Evolutionary conservation across 2,329 filamentous ascomycete species (phyloP), one percentile per base, ranked within the genome.

Genomic region (Ciborinia camelliae): DNA sequence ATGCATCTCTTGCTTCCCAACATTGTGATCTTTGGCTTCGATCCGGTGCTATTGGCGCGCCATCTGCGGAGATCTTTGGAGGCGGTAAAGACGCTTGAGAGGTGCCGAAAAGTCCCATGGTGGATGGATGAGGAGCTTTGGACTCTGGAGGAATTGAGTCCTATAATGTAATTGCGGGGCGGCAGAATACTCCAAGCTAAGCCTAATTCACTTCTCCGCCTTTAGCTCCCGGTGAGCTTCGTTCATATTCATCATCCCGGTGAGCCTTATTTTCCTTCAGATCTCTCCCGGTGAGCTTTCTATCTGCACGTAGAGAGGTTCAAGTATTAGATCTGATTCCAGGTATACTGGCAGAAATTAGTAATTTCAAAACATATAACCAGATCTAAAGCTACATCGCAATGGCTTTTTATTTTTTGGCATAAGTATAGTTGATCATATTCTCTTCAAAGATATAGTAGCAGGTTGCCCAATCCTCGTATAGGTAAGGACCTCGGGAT

Each of bases 1-100:
- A 98, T 68, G 79, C 79, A 79, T 99, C 95, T 71, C 95, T 87
- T 55, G 90, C 88, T 73, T 92, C 90, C 90, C 94, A 99, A 85
- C 95, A 99, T 74, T 85, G 82, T 72, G 87, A 82, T 73, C 95
- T 89, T 76, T 93, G 90, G 68, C 84, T 86, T 69, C 94, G 89
- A 75, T 91, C 90, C 20, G 95, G 95, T 8, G 93, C 92, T 73
- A 93, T 85, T 71, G 83, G 87, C 67, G 86, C 86, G 70, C 84
- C 84, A 72, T 87, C 84, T 65, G 81, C 75, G 66, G 81, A 73
- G 71, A 81, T 73, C 73, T 78, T 75, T 69, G 82, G 74, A 69
- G 81, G 74, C 70, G 81, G 69, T 10, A 73, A 68, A n/a, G 74
- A 65, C 50, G 77, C 68, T 52, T 58, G 30, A 58, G 72, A 28